Conservation (phyloP, 495 filamentous ascomycete genomes). For the Annulohypoxylon stygium region DNA sequence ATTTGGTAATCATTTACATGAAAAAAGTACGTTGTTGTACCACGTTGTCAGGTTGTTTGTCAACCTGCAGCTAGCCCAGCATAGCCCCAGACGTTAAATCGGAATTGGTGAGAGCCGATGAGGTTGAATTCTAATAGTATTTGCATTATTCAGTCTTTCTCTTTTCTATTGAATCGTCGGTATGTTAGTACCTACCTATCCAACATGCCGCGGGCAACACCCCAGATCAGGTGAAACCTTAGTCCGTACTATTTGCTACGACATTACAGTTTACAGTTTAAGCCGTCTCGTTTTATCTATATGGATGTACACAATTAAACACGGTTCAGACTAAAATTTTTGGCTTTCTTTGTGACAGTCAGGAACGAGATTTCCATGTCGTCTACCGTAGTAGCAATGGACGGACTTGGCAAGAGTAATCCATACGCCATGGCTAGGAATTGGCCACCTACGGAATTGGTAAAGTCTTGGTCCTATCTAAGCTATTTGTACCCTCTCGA, state of each 20-base stretch:
- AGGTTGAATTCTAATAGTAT: constrained; percentile 4
- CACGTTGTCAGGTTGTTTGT: not conserved
- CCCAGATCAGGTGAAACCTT: not conserved
- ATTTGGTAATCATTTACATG: not conserved
- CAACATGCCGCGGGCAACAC: not conserved
- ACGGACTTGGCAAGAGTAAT: constrained; percentile 13
- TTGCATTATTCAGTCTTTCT: not conserved
- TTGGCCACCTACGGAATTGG: constrained; percentile 15
- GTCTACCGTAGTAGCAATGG: not conserved
- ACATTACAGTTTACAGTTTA: not conserved
- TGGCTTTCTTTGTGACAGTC: constrained; percentile 1
- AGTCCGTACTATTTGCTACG: not conserved
- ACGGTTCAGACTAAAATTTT: not conserved
- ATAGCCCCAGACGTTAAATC: not conserved
- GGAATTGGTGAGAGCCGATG: not conserved
- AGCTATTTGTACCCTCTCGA: not conserved
- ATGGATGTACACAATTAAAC: not conserved
- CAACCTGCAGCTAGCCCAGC: not conserved
- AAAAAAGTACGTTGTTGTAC: constrained; percentile 3
- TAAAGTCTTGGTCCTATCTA: not conserved
- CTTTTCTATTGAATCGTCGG: not conserved
- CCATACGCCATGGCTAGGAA: not conserved
- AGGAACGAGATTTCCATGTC: not conserved
- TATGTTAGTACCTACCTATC: too few relatives aligned
- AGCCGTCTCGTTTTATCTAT: not conserved